A percentile compares a stretch with the other conserved stretches of the same genome.
Evolutionary conservation across 768 basidiomycete species (phyloP).

Genomic region (Tulasnella sp.): DNA sequence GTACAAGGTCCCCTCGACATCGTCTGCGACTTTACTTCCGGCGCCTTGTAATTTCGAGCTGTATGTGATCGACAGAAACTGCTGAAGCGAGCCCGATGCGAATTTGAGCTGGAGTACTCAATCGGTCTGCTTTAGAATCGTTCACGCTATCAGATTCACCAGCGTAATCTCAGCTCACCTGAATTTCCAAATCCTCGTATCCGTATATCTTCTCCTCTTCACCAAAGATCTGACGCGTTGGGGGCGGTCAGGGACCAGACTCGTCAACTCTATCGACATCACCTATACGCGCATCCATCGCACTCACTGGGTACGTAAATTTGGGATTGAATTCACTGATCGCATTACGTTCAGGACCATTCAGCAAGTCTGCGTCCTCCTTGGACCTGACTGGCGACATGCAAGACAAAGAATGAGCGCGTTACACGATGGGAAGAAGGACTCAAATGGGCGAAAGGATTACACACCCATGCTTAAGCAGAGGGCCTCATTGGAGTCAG

Average conservation of each 20-base stretch:
- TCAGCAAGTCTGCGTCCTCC: constrained; percentile 41
- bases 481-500: constrained; percentile 66
- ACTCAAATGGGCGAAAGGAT: constrained; percentile 3
- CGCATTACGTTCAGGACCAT: constrained; percentile 42
- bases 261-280: neutral
- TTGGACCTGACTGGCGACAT: constrained; percentile 53
- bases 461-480: constrained; percentile 57
- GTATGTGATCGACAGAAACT: constrained; percentile 59
- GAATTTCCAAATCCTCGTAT: constrained; percentile 69
- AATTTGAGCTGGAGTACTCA: constrained; percentile 49
- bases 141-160: neutral
- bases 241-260: neutral
- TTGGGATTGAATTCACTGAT: constrained; percentile 64
- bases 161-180: constrained; percentile 40
- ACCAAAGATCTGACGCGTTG: constrained; percentile 64
- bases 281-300: neutral
- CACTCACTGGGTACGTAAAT: constrained; percentile 85
- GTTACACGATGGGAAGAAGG: constrained; percentile 5
- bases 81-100: constrained; percentile 73
- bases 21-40: constrained; percentile 51
- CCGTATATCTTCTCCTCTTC: constrained; percentile 96
- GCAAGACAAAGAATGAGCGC: neutral
- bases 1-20: constrained; percentile 65
- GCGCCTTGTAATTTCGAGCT: constrained; percentile 46
- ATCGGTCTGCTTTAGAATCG: constrained; percentile 4